Evolutionary conservation across 1,284 basidiomycete species (phyloP), one percentile per base, ranked within the genome.

Genomic region (Fomitiporia mediterranea): DNA sequence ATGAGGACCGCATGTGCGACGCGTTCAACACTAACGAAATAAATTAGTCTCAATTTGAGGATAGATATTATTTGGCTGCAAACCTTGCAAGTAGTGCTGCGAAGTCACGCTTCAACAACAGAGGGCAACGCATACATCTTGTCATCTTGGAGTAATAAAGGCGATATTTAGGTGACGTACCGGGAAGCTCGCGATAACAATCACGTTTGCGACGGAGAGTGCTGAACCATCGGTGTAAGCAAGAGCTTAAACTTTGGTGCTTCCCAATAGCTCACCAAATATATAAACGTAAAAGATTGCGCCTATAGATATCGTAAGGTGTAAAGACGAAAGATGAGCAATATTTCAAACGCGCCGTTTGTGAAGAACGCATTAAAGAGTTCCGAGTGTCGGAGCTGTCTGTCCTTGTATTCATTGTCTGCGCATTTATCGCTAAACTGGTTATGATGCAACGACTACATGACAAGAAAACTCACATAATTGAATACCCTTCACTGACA

Each of bases 251-350:
- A 23, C 11, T 15, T 8, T n/a, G 30, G n/a, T 8, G 30, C 25
- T 4, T 5, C 23, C 3, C 8, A 21, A 15, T n/a, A n/a, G n/a
- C n/a, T 15, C 37, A 51, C 48, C 35, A 32, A 35, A 51, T 19
- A 35, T 35, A 17, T 51, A 51, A 17, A 51, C 9, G 30, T 51
- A 51, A 25, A 51, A 51, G 17, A 51, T 21, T 27, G n/a, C n/a
- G n/a, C n/a, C n/a, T n/a, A n/a, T n/a, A n/a, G n/a, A n/a, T n/a
- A n/a, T n/a, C n/a, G n/a, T n/a, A n/a, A n/a, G n/a, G n/a, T n/a
- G n/a, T n/a, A n/a, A n/a, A n/a, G n/a, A n/a, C n/a, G n/a, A n/a
- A n/a, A n/a, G n/a, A n/a, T n/a, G n/a, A n/a, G n/a, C n/a, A n/a
- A n/a, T n/a, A n/a, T n/a, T n/a, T n/a, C n/a, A n/a, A n/a, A n/a